Evolutionary conservation across 768 basidiomycete species (phyloP).

Genomic region (Auriculariales sp.): DNA sequence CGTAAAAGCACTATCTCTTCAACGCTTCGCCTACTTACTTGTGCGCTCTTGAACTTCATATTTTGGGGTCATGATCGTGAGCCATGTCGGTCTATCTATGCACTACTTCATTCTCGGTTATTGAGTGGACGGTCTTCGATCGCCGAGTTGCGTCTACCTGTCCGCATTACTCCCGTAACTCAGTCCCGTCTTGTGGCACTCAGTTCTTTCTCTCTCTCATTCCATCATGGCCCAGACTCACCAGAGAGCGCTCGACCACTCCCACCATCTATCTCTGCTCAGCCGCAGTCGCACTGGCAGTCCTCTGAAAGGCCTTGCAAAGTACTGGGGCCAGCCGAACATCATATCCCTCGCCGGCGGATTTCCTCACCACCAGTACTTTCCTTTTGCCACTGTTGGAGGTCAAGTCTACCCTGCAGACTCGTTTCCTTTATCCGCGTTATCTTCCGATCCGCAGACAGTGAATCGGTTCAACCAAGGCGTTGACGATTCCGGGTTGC

Average conservation of each 20-base stretch:
- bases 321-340: slow-evolving; percentile 41
- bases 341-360: slow-evolving; percentile 55
- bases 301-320: slow-evolving; percentile 53
- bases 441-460: slow-evolving; percentile 19
- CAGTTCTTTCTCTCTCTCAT: no score
- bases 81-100: no score
- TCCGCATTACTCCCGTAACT: no score
- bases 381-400: slow-evolving; percentile 50
- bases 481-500: background rate
- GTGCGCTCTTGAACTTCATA: no score
- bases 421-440: slow-evolving; percentile 27
- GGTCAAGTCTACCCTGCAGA: slow-evolving; percentile 37
- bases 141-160: no score
- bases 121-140: no score
- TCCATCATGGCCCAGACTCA: no score
- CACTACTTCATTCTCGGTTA: no score
- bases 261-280: slow-evolving; percentile 51
- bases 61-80: no score
- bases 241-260: slow-evolving; percentile 56
- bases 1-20: no score
- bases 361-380: slow-evolving; percentile 51
- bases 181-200: no score
- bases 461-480: slow-evolving; percentile 28
- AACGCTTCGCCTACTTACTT: no score
- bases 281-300: slow-evolving; percentile 33